phyloP scores from a whole-genome alignment of 2,329 filamentous ascomycete genomes.

The Colletotrichum tabaci region DNA sequence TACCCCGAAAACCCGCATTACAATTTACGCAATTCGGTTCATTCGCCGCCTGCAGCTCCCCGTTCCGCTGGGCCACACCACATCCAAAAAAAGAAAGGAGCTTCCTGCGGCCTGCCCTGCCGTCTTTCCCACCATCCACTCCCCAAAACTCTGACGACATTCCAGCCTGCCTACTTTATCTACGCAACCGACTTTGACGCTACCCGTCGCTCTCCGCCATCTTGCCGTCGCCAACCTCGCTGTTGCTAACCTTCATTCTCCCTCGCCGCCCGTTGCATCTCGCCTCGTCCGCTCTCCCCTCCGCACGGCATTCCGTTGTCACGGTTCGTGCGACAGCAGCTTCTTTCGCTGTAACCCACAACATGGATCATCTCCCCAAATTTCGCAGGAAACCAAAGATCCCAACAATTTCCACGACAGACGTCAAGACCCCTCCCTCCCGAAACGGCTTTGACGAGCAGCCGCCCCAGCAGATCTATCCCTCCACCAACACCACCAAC shows the following conservation, averaged over 20 bases:
- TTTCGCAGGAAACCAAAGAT: conserved; percentile 62
- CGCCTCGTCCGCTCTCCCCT: conserved; percentile 2
- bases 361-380: conserved; percentile 60
- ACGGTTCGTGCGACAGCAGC: background rate
- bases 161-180: background rate
- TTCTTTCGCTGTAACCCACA: conserved; percentile 11
- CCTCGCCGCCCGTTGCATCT: background rate
- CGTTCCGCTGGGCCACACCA: conserved; percentile 28
- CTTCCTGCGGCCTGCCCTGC: conserved; percentile 28
- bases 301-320: background rate
- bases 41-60: conserved; percentile 27
- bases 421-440: conserved; percentile 48
- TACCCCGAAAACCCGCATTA: conserved; percentile 20
- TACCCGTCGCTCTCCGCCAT: conserved; percentile 1
- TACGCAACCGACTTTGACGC: conserved; percentile 32
- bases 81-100: conserved; percentile 35
- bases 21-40: background rate
- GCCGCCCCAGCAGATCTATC: conserved; percentile 43
- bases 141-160: conserved; percentile 38
- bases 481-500: conserved; percentile 35
- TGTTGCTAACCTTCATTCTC: background rate
- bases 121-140: background rate
- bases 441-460: conserved; percentile 46
- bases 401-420: conserved; percentile 57
- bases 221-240: conserved; percentile 2